Evolutionary conservation across 495 filamentous ascomycete genomes (phyloP), one percentile per base, ranked within the genome.

Genomic region (Hypoxylon intermedium): DNA sequence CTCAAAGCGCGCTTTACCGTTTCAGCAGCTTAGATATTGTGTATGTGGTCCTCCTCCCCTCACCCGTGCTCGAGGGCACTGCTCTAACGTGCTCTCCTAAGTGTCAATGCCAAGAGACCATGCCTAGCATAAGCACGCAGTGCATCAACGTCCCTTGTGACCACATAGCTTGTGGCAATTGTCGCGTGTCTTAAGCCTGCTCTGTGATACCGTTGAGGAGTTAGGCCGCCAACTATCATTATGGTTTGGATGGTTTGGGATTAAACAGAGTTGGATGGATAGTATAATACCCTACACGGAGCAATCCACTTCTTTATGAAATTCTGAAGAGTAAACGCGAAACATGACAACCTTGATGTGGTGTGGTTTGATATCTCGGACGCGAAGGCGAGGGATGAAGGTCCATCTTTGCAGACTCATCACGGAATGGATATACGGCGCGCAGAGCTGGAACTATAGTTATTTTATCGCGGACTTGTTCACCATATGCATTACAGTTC

Each of bases 141-240:
- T 67, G 68, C 23, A 58, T 43, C 18, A 69, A 64, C 24, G 53
- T 40, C n/a, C 46, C 53, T 20, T 71, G 68, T 20, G 52, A 67
- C 5, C 68, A 71, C 43, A 62, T 12, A 40, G 13, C 60, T 31
- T 71, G 68, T 33, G 38, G 5, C 13, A 26, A 67, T 53, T 71
- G 65, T n/a, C n/a, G n/a, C n/a, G n/a, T n/a, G n/a, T n/a, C n/a
- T n/a, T n/a, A n/a, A n/a, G n/a, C n/a, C n/a, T n/a, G n/a, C n/a
- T n/a, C n/a, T n/a, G n/a, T n/a, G n/a, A n/a, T n/a, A n/a, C n/a
- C n/a, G n/a, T n/a, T n/a, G n/a, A n/a, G n/a, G n/a, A n/a, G n/a
- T n/a, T n/a, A n/a, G n/a, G n/a, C n/a, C n/a, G n/a, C n/a, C n/a
- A n/a, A n/a, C n/a, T n/a, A n/a, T n/a, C n/a, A n/a, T n/a, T n/a